phyloP scores from a whole-genome alignment of 2,329 filamentous ascomycete species.

The Karstenula rhodostoma region DNA sequence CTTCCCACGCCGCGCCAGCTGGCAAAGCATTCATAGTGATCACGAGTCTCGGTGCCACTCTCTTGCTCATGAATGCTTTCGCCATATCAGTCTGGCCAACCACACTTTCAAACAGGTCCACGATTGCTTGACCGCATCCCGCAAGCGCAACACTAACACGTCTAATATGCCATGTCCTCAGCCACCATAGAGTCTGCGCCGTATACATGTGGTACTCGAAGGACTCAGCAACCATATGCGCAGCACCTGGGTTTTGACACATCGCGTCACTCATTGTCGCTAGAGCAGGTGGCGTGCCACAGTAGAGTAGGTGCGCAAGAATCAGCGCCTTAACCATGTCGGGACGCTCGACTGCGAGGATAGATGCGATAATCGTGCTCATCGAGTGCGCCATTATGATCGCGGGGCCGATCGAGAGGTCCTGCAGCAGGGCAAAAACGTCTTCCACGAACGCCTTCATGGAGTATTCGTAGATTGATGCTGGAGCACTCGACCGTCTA shows the following conservation, averaged over 20 bases:
- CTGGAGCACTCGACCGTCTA: constrained; percentile 24
- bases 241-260: constrained; percentile 1
- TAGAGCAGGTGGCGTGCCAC: constrained; percentile 17
- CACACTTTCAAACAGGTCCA: constrained; percentile 19
- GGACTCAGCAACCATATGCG: constrained; percentile 10
- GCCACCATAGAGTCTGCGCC: constrained; percentile 18
- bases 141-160: constrained; percentile 17
- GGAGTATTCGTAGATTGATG: constrained; percentile 15
- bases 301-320: constrained; percentile 28
- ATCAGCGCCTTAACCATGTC: constrained; percentile 22
- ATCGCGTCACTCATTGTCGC: constrained; percentile 15
- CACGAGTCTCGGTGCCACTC: constrained; percentile 21
- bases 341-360: constrained; percentile 22
- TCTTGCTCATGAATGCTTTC: constrained; percentile 24
- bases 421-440: constrained; percentile 19
- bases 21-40: constrained; percentile 16
- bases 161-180: constrained; percentile 22
- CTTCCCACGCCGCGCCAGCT: constrained; percentile 19
- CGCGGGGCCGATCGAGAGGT: constrained; percentile 14
- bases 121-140: constrained; percentile 19
- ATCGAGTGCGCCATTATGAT: constrained; percentile 27
- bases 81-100: constrained; percentile 20
- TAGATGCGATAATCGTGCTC: constrained; percentile 21
- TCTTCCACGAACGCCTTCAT: constrained; percentile 20
- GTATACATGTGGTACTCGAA: constrained; percentile 23